Evolutionary conservation across 2,329 filamentous ascomycete species (phyloP), one percentile per base, ranked within the genome.

Genomic region (Esteya vermicola): DNA sequence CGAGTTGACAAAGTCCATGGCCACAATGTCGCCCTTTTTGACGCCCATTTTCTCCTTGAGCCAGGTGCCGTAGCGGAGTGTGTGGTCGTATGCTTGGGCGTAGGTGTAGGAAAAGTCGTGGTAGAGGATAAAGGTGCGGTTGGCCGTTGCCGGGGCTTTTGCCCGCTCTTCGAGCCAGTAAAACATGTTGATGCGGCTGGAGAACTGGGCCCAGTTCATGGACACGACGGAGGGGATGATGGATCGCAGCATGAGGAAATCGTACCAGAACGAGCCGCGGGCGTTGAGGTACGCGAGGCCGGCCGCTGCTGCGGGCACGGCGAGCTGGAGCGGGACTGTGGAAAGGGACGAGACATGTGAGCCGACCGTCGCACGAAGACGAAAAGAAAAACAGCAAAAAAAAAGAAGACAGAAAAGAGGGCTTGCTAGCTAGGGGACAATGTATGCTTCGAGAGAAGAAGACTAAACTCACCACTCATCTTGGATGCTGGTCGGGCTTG

Each of bases 221-320:
- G 58, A 60, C 31, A 68, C 45, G 12, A 62, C 50, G 16, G 68
- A 58, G 23, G 64, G 65, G 12, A 73, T 28, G 30, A 73, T 57
- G 39, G 68, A 67, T 26, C 61, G 64, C n/a, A 89, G 51, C 14
- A 86, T 55, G 8, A 59, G 54, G 33, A 64, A 56, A 57, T 93
- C 85, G 54, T 83, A 77, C 54, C 65, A 76, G 33, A 88, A 50
- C 7, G 71, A 68, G 43, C 68, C 70, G 54, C 72, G 77, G 32
- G 81, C 85, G 53, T 91, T 85, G 49, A 89, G 57, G 56, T 93
- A 93, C 25, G 83, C 81, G n/a, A 81, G 62, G 4, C 70, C 68
- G 5, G 81, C 80, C 23, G 70, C 68, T 33, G 74, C 69, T 14
- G 78, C 78, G 16, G 81, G 75, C 22, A 69, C 62, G 7, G 74